A percentile compares a stretch with the other conserved stretches of the same genome.
phyloP scores from a whole-genome alignment of 1,284 basidiomycete species.

The Cystobasidium slooffiae region DNA sequence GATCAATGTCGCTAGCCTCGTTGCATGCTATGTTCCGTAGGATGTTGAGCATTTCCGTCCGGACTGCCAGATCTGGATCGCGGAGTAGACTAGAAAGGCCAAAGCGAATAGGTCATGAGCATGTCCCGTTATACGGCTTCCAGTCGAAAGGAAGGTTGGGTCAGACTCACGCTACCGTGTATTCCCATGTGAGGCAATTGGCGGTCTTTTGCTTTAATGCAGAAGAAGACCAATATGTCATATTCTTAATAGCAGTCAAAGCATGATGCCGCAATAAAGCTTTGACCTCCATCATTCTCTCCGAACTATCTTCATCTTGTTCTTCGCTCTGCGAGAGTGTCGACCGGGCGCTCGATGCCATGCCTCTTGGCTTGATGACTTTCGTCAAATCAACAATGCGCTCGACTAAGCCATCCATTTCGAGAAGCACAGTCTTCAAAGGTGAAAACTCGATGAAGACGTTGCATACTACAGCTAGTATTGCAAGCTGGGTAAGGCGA shows the following conservation, averaged over 20 bases:
- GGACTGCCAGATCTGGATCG: conserved; percentile 32
- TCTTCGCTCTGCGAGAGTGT: conserved; percentile 2
- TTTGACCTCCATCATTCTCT: conserved; percentile 40
- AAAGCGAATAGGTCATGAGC: not conserved
- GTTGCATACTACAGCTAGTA: conserved; percentile 78
- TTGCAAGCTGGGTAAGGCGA: conserved; percentile 68
- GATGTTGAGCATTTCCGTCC: conserved; percentile 49
- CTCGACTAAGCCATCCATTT: conserved; percentile 47
- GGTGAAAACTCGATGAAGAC: conserved; percentile 85
- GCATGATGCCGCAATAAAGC: conserved; percentile 43
- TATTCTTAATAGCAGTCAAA: conserved; percentile 47
- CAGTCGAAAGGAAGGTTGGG: not conserved
- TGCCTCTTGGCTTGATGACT: conserved; percentile 29
- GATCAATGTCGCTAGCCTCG: conserved; percentile 43
- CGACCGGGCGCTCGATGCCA: not conserved
- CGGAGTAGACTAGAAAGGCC: conserved; percentile 22
- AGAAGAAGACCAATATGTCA: conserved; percentile 47
- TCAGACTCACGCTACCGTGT: conserved; percentile 45
- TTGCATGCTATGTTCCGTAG: conserved; percentile 50
- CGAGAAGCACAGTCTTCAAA: conserved; percentile 60
- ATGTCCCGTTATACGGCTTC: too few species aligned
- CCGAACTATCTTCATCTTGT: conserved; percentile 30
- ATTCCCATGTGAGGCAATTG: conserved; percentile 47
- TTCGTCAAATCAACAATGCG: conserved; percentile 46
- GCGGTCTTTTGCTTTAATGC: conserved; percentile 49